Base-by-base conservation (phyloP, 1,284 basidiomycete genomes). In the Mrakiaceae sp. region DNA sequence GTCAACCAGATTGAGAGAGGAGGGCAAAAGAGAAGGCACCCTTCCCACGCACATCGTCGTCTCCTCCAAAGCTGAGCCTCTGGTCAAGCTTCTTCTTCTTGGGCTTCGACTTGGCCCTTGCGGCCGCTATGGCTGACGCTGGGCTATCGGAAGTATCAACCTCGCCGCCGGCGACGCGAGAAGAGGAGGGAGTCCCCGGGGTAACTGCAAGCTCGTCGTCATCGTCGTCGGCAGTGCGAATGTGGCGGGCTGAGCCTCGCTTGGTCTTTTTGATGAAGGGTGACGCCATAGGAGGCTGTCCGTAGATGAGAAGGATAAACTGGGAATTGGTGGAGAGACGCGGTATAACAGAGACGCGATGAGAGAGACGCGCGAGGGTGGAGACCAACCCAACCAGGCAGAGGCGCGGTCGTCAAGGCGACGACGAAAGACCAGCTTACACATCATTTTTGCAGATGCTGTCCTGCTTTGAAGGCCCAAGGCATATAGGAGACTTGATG, bases 11-110 rank as follows among this genome's bases (percentile, higher is more conserved):
- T 27, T 27, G 27, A 27, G 27, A 27, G 2, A 27, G 27, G 27
- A 27, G 27, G 27, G 27, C 27, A 27, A 27, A 27, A 27, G 27
- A 27, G 27, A 27, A 27, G 27, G 27, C 27, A 27, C 27, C 27
- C 27, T 49, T 27, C 58, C 68, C 40, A 57, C 70, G 67, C 64
- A 72, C 72, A 3, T 71, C 87, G 16, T 66, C 70, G 44, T 84
- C 85, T 10, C 78, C 86, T 5, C 88, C 90, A 77, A 94, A 94
- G 73, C 90, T 93, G 64, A 94, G 77, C 61, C 81, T 79, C 3
- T 85, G 80, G 71, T 84, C 85, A 27, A 82, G 79, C 71, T 67
- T 70, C 60, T 84, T 84, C 69, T 73, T 74, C 58, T 66, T 66
- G n/a, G 51, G 27, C 44, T 60, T 56, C 1, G 59, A 49, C 27